Evolutionary conservation across 257 asterid genomes (phyloP).

Genomic region (Cordia subcordata): DNA sequence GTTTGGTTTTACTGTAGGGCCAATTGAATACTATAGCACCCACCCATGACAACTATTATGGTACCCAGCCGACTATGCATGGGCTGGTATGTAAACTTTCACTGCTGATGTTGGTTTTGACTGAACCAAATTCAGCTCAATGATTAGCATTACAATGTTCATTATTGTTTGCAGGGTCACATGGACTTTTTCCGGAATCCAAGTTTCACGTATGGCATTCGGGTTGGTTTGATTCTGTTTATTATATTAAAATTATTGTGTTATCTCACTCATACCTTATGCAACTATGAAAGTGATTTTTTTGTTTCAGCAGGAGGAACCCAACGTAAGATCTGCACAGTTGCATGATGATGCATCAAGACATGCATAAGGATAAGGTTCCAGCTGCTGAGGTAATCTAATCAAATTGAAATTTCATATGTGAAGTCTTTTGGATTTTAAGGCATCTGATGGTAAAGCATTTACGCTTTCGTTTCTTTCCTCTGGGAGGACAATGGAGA

Average conservation of each 20-base stretch:
- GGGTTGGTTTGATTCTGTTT: constrained; percentile 54
- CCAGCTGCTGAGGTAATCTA: constrained; percentile 18
- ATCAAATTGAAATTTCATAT: neutral
- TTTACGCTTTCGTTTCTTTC: neutral
- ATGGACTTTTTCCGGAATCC: constrained; percentile 88
- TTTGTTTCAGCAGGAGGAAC: constrained; percentile 62
- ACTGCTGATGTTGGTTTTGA: neutral
- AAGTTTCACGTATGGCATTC: constrained; percentile 63
- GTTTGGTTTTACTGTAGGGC: constrained; percentile 52
- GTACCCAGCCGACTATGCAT: constrained; percentile 69
- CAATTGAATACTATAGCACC: constrained; percentile 89
- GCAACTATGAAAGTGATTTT: neutral
- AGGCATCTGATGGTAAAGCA: neutral
- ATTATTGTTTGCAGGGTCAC: constrained; percentile 62
- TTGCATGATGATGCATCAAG: constrained; percentile 78
- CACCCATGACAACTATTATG: constrained; percentile 70
- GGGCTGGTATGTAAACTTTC: constrained; percentile 55
- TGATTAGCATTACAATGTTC: constrained; percentile 12
- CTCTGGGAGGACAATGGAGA: neutral
- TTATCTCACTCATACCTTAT: neutral
- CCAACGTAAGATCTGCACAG: constrained; percentile 70
- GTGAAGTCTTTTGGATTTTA: neutral
- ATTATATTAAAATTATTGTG: constrained; percentile 2
- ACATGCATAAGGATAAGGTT: constrained; percentile 50
- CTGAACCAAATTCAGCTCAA: constrained; percentile 1